These are phyloP conservation scores for Aspergillus diversus DNA, from an alignment of 495 filamentous ascomycete genomes.

Conservation along the genomic window DNA sequence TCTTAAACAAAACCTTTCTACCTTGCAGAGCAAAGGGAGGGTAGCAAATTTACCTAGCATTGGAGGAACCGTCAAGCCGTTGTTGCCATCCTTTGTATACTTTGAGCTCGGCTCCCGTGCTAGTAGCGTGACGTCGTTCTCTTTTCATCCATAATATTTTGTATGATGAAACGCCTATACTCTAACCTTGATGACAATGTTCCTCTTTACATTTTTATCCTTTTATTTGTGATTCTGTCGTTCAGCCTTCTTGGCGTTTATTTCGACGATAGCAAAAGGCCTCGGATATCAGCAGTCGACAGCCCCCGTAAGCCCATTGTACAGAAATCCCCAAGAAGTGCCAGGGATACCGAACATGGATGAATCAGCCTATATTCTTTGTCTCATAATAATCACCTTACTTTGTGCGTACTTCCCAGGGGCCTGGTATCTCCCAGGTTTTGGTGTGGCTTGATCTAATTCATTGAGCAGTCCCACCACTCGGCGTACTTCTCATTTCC, in stretches of 20 bases:
- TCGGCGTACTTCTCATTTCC: constrained; percentile 65
- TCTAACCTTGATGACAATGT: constrained; percentile 32
- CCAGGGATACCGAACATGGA: constrained; percentile 33
- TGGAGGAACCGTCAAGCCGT: no score
- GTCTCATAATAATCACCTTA: constrained; percentile 61
- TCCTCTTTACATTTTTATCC: constrained; percentile 40
- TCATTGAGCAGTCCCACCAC: constrained; percentile 56
- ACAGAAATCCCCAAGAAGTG: background rate
- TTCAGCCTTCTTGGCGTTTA: constrained; percentile 38
- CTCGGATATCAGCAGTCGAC: constrained; percentile 14
- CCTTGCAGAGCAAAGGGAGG: background rate
- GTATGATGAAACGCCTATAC: constrained; percentile 38
- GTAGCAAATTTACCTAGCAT: background rate
- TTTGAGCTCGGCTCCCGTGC: background rate
- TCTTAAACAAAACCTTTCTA: background rate
- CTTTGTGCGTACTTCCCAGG: constrained; percentile 49
- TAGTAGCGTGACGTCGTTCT: constrained; percentile 23
- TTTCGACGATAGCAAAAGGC: constrained; percentile 24
- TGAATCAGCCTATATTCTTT: constrained; percentile 42
- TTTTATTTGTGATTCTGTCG: constrained; percentile 33
- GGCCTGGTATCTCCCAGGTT: background rate
- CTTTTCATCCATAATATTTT: constrained; percentile 23
- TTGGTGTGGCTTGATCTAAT: background rate
- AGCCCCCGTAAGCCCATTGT: constrained; percentile 1
- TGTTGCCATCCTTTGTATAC: no score